Percentiles rank a stretch among this genome's conserved stretches.
Conservation (phyloP, 2,329 filamentous ascomycete species). For the Calonectria montana region DNA sequence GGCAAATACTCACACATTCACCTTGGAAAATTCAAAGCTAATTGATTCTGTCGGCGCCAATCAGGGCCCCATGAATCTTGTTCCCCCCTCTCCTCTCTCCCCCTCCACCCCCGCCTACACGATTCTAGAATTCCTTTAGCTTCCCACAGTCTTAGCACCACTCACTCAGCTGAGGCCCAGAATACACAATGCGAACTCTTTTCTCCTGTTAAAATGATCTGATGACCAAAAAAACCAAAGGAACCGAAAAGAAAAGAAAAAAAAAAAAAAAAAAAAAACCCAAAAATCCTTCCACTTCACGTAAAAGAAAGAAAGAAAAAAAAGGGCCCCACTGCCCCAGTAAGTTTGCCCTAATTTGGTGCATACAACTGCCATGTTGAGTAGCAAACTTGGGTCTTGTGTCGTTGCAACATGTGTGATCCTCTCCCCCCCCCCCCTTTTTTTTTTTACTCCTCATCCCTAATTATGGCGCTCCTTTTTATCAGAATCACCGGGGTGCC, state of each 20-base stretch:
- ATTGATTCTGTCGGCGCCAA: background rate
- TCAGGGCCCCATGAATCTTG: background rate
- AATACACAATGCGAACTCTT: background rate
- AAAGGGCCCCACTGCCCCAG: constrained; percentile 15
- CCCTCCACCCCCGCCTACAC: background rate
- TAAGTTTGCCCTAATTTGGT: constrained; percentile 17
- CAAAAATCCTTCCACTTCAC: background rate
- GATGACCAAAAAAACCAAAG: background rate
- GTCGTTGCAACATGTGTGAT: background rate
- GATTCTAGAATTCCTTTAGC: background rate
- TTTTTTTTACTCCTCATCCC: background rate
- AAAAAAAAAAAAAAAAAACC: background rate
- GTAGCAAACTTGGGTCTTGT: background rate
- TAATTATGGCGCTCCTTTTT: background rate
- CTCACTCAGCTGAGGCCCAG: no score
- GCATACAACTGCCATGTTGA: background rate
- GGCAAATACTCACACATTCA: background rate
- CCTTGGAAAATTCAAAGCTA: background rate
- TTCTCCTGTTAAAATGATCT: no score
- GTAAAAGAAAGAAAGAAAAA: background rate
- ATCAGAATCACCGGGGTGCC: background rate
- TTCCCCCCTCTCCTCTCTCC: background rate
- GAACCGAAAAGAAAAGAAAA: background rate
- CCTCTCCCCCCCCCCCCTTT: background rate
- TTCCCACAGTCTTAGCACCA: background rate